Base-by-base conservation (phyloP, 768 basidiomycete species). In the Mycena galopus region DNA sequence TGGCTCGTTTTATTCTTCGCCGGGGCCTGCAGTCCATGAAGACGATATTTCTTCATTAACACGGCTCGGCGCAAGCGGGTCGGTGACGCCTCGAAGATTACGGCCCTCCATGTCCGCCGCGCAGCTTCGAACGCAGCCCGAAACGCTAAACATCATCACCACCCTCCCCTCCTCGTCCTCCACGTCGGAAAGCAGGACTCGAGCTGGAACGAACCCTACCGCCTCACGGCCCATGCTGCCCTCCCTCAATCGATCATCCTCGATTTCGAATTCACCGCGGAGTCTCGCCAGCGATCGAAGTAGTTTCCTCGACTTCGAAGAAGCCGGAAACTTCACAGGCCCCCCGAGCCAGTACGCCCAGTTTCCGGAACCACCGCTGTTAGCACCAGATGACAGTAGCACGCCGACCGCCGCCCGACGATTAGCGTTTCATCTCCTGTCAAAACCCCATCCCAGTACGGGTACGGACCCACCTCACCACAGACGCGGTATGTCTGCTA, bases 61-160 rank as follows among this genome's bases (percentile, higher is more conserved):
- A 59, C 83, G 86, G 55, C 79, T 88, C 17, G 82, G 81, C 37
- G 83, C 84, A 56, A 87, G 85, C 66, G 89, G 92, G 7, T 84
- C 90, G 60, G 84, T 88, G 64, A 90, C 89, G 23, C 90, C 92
- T 32, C 86, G 92, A 77, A 86, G 85, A 73, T 78, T 95, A 68
- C 87, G 94, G 62, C 92, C 93, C 19, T 95, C 94, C 25, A 87
- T 89, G 74, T 95, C 94, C 78, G 93, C 94, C 62, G 92, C 92
- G 16, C 94, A 95, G 76, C 83, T 95, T 47, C 87, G 93, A 68
- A 89, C 86, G 19, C 82, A 83, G 12, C 82, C 87, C n/a, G 84
- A 84, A 55, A 67, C 83, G 35, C 74, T 80, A 76, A 74, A 81
- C 53, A 65, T 79, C 66, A 69, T 80, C 71, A 78, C 82, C 56